A percentile compares a stretch with the other conserved stretches of the same genome.
phyloP scores from a whole-genome alignment of 768 basidiomycete species.

The Mycena epipterygia region DNA sequence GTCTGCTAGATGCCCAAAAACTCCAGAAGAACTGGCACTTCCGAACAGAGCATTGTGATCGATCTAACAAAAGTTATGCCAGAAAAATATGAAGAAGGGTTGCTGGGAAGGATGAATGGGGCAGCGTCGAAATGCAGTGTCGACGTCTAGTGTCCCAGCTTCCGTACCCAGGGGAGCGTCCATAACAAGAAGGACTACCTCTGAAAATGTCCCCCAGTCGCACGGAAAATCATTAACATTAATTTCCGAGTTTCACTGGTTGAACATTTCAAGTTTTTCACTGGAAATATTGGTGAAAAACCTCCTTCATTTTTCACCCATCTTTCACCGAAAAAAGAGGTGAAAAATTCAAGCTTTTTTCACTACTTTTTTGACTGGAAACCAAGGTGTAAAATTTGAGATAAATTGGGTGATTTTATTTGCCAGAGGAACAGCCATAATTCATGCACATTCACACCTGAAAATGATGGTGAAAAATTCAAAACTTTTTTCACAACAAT shows the following conservation, averaged over 20 bases:
- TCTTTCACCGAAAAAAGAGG: too few species aligned
- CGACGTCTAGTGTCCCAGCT: slow-evolving; percentile 54
- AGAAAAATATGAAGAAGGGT: slow-evolving; percentile 39
- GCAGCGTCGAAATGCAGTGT: slow-evolving; percentile 50
- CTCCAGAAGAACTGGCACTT: slow-evolving; percentile 39
- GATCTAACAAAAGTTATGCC: slow-evolving; percentile 42
- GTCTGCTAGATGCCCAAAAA: slow-evolving; percentile 50
- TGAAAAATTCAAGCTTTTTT: too few species aligned
- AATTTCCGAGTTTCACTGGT: slow-evolving; percentile 44
- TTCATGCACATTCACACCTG: too few species aligned
- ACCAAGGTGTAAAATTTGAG: too few species aligned
- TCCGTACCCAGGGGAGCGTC: slow-evolving; percentile 49
- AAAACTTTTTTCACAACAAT: too few species aligned
- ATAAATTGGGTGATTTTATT: too few species aligned
- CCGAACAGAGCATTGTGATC: slow-evolving; percentile 48
- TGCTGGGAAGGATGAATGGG: slow-evolving; percentile 49
- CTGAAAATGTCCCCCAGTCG: slow-evolving; percentile 49
- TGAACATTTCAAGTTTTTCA: too few species aligned
- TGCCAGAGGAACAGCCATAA: too few species aligned
- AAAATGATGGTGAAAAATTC: too few species aligned
- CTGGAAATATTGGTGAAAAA: too few species aligned
- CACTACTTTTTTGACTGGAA: too few species aligned
- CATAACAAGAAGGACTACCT: slow-evolving; percentile 40
- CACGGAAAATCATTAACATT: slow-evolving; percentile 40
- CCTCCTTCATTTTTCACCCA: too few species aligned